phyloP scores from a whole-genome alignment of 148 eudicot species.

The Amaranthus cruentus region DNA sequence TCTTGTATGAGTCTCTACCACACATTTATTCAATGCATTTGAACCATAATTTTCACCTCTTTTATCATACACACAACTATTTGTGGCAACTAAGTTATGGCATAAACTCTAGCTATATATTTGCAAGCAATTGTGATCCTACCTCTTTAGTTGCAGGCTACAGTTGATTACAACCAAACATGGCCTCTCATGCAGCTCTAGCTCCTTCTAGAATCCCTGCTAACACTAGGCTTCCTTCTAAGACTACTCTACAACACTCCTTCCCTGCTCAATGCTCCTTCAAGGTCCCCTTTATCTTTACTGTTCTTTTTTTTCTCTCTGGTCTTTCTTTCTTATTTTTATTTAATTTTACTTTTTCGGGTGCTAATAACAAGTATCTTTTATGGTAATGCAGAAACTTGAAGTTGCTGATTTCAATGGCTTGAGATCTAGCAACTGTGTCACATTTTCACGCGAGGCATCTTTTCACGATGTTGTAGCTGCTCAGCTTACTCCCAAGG shows the following conservation, averaged over 20 bases:
- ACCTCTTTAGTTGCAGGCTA: slow-evolving; percentile 34
- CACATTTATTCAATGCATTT: slow-evolving; percentile 37
- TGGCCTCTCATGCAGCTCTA: slow-evolving; percentile 90
- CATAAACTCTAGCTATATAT: slow-evolving; percentile 16
- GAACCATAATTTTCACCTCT: slow-evolving; percentile 29
- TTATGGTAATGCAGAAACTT: slow-evolving; percentile 42
- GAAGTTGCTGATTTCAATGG: slow-evolving; percentile 83
- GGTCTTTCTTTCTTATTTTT: background rate
- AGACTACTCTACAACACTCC: slow-evolving; percentile 51
- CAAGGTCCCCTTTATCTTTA: slow-evolving; percentile 40
- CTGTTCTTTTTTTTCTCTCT: background rate
- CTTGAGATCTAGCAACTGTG: slow-evolving; percentile 56
- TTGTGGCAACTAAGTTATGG: slow-evolving; percentile 6
- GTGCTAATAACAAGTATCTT: slow-evolving; percentile 7
- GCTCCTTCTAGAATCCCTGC: slow-evolving; percentile 79
- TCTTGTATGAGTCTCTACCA: slow-evolving; percentile 29
- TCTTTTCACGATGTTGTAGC: slow-evolving; percentile 68
- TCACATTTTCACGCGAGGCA: slow-evolving; percentile 46
- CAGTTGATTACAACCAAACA: slow-evolving; percentile 10
- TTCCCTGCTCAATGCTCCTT: slow-evolving; percentile 68
- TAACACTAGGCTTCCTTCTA: slow-evolving; percentile 54
- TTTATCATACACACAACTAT: background rate
- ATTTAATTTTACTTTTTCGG: background rate
- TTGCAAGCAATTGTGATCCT: slow-evolving; percentile 12
- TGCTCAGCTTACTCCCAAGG: slow-evolving; percentile 68